Percentiles rank a stretch among this genome's conserved stretches.
phyloP scores from a whole-genome alignment of 2,329 filamentous ascomycete species.

The Pseudogymnoascus sp. region DNA sequence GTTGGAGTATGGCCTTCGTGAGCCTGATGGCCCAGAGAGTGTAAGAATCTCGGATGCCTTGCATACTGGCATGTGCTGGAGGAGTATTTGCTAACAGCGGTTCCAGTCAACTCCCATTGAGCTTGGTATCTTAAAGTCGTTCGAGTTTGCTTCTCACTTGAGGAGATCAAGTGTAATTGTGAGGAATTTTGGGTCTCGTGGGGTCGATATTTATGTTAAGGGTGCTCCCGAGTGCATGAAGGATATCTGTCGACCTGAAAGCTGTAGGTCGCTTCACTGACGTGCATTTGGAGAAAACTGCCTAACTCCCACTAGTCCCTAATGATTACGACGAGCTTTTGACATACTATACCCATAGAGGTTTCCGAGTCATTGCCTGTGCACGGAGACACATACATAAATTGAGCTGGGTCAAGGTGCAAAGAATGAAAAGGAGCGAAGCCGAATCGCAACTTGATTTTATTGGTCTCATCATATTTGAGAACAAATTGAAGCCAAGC shows the following conservation, averaged over 20 bases:
- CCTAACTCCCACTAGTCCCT: constrained; percentile 47
- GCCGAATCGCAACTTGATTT: constrained; percentile 81
- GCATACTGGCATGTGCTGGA: neutral
- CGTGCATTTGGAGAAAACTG: constrained; percentile 11
- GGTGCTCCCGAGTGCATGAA: constrained; percentile 95
- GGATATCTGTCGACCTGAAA: constrained; percentile 78
- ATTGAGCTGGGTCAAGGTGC: constrained; percentile 85
- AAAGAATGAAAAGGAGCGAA: constrained; percentile 83
- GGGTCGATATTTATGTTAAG: constrained; percentile 86
- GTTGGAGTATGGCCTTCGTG: constrained; percentile 47
- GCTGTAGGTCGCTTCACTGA: constrained; percentile 42
- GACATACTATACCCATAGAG: constrained; percentile 86
- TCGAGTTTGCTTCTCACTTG: constrained; percentile 91
- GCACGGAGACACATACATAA: constrained; percentile 82
- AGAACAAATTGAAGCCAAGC: constrained; percentile 92
- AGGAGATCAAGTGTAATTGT: constrained; percentile 89
- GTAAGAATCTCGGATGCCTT: constrained; percentile 22
- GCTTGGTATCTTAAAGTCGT: constrained; percentile 80
- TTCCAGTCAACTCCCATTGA: constrained; percentile 53
- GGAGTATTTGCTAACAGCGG: constrained; percentile 9
- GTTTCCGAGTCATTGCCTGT: constrained; percentile 93
- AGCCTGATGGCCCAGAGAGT: constrained; percentile 31
- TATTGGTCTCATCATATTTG: constrained; percentile 93
- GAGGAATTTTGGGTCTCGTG: constrained; percentile 74
- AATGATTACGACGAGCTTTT: constrained; percentile 83